phyloP scores from a whole-genome alignment of 352 stramenopile species.

The Paralagenidium karlingii region DNA sequence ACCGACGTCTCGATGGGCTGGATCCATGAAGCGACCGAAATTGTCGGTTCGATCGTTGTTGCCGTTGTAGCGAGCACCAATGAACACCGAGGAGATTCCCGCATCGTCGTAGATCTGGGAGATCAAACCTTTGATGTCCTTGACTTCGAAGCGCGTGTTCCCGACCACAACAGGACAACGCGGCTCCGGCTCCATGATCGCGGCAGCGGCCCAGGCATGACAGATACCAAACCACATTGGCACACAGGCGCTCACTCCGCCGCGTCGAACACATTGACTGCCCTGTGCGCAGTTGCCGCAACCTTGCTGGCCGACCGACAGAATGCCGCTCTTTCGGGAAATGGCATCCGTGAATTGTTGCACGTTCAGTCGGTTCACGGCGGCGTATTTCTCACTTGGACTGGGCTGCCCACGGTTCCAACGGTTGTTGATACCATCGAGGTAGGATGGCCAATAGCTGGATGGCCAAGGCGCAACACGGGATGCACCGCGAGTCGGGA shows the following conservation, averaged over 20 bases:
- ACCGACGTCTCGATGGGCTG: conserved; percentile 10
- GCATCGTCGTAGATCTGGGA: conserved; percentile 11
- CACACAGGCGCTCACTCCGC: conserved; percentile 5
- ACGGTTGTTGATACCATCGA: neutral
- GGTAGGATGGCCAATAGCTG: neutral
- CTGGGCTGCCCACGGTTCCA: no score
- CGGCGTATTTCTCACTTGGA: conserved; percentile 1
- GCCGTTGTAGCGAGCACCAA: conserved; percentile 12
- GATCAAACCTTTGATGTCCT: conserved; percentile 13
- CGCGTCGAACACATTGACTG: neutral
- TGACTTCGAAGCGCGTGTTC: conserved; percentile 11
- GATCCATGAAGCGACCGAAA: conserved; percentile 1
- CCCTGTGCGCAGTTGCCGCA: no score
- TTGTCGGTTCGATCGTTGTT: conserved; percentile 9
- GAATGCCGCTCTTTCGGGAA: neutral
- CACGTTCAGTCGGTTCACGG: neutral
- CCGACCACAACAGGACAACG: conserved; percentile 10
- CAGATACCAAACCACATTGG: conserved; percentile 17
- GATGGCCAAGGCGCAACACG: neutral
- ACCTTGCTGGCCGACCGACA: no score
- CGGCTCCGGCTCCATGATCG: conserved; percentile 14
- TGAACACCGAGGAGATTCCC: conserved; percentile 11
- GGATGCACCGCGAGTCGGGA: no score
- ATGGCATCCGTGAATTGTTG: neutral
- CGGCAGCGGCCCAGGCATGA: conserved; percentile 15